A percentile compares a stretch with the other conserved stretches of the same genome.
Evolutionary conservation across 2,329 filamentous ascomycete species (phyloP).

Genomic region (Fusarium fujikuroi): DNA sequence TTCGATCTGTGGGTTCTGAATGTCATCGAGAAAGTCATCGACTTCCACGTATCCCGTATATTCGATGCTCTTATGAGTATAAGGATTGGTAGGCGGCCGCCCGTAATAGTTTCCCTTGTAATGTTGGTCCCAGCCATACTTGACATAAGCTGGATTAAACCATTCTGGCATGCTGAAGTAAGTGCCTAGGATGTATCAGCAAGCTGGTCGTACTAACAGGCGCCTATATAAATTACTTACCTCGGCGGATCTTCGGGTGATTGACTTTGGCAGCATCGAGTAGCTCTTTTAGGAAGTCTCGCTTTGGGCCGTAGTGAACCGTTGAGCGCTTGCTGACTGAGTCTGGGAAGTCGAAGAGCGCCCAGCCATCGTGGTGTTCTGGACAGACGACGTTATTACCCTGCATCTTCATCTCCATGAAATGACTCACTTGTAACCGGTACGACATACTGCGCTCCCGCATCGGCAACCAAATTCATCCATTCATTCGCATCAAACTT

Average conservation of each 20-base stretch:
- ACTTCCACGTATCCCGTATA: neutral
- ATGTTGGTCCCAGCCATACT: neutral
- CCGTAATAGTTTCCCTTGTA: neutral
- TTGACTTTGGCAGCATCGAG: neutral
- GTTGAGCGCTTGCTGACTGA: neutral
- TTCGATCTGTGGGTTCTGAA: neutral
- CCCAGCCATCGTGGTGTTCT: neutral
- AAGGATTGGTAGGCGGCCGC: neutral
- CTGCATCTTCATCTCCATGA: rapidly evolving
- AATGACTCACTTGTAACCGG: neutral
- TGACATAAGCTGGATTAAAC: neutral
- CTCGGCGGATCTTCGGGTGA: neutral
- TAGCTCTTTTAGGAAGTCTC: neutral
- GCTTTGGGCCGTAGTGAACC: neutral
- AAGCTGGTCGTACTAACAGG: rapidly evolving
- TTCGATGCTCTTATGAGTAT: neutral
- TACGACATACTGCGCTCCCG: neutral
- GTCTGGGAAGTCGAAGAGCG: neutral
- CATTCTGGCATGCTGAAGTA: neutral
- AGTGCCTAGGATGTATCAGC: neutral
- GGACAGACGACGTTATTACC: rapidly evolving
- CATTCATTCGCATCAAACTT: neutral
- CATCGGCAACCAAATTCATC: neutral
- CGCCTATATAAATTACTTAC: neutral
- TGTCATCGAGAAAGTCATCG: neutral